A percentile compares a stretch with the other conserved stretches of the same genome.
phyloP scores from a whole-genome alignment of 2,329 filamentous ascomycete genomes.

The Ophiosphaerella korrae region DNA sequence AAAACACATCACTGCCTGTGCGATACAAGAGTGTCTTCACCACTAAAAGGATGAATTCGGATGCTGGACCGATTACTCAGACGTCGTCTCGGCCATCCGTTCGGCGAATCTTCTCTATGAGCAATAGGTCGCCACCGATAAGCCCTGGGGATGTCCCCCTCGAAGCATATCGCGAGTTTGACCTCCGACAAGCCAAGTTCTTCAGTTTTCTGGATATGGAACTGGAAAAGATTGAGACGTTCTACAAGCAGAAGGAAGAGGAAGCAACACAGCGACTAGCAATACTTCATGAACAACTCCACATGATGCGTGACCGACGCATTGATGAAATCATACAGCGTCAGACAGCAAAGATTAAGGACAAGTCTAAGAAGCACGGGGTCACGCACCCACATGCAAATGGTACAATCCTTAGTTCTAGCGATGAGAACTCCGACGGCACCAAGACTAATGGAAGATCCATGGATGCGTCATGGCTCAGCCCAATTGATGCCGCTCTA shows the following conservation, averaged over 20 bases:
- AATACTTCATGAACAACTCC: constrained; percentile 79
- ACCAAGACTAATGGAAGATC: constrained; percentile 19
- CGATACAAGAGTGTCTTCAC: constrained; percentile 46
- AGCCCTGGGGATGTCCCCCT: constrained; percentile 56
- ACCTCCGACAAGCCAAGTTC: constrained; percentile 80
- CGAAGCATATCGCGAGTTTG: constrained; percentile 67
- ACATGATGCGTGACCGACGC: constrained; percentile 87
- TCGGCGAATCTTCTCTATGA: constrained; percentile 51
- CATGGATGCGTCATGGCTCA: constrained; percentile 28
- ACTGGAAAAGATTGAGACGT: constrained; percentile 87
- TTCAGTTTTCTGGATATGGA: constrained; percentile 83
- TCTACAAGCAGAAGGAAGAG: constrained; percentile 86
- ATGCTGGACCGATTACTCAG: constrained; percentile 31
- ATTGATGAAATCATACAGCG: constrained; percentile 69
- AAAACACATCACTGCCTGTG: constrained; percentile 32
- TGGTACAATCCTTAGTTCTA: constrained; percentile 25
- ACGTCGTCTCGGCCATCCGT: constrained; percentile 43
- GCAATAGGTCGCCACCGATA: constrained; percentile 43
- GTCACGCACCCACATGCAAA: constrained; percentile 16
- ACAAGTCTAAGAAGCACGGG: constrained; percentile 28
- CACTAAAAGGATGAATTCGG: constrained; percentile 50
- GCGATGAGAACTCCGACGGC: constrained; percentile 24
- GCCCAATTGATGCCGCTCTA: constrained; percentile 51
- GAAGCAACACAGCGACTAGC: constrained; percentile 76
- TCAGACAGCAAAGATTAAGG: constrained; percentile 44